Evolutionary conservation across 208 protist genomes (phyloP), one percentile per base, ranked within the genome.

Genomic region (Wallacemonas sp.): DNA sequence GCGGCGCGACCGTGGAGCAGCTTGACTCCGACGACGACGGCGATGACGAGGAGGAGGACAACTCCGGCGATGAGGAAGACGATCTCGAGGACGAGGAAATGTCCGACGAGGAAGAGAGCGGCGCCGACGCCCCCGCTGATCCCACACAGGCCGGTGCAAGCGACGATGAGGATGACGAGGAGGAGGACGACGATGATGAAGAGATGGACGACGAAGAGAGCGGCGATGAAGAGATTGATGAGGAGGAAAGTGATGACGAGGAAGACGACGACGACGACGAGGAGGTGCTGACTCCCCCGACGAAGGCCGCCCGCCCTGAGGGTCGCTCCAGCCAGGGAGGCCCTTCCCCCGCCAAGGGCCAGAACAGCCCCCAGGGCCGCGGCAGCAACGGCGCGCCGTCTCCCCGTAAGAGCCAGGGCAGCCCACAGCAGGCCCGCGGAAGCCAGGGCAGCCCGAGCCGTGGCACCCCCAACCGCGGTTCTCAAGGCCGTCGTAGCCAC

Each of bases 221-320:
- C 0, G 73, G 78, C 36, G 69, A 79, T 42, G 71, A 84, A 15
- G 76, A 83, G 15, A 63, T 69, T 0, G 75, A 76, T 17, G 80
- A 90, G 1, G 55, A 62, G 13, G 44, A 64, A 5, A 67, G 68
- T 15, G 72, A 81, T 17, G 59, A 67, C 3, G 69, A 74, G 39
- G 54, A 59, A 17, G 29, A 55, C 15, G 62, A 66, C 3, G 57
- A 71, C 1, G 75, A 72, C n/a, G 66, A 83, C 17, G 67, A 71
- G 32, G 52, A 48, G 30, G 63, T 46, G 34, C 21, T 36, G 30
- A 68, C 62, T 41, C 79, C 72, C 2, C 76, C 76, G 15, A 46
- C 58, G 32, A 88, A 86, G 71, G 12, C 42, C 2, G 44, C 57
- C 1, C 77, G 64, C 24, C 33, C 50, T 4, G 68, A 85, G 46